A percentile compares a stretch with the other conserved stretches of the same genome.
These are phyloP conservation scores for Phytophthora pisi DNA, from an alignment of 352 stramenopile species.

Conservation along the genomic window DNA sequence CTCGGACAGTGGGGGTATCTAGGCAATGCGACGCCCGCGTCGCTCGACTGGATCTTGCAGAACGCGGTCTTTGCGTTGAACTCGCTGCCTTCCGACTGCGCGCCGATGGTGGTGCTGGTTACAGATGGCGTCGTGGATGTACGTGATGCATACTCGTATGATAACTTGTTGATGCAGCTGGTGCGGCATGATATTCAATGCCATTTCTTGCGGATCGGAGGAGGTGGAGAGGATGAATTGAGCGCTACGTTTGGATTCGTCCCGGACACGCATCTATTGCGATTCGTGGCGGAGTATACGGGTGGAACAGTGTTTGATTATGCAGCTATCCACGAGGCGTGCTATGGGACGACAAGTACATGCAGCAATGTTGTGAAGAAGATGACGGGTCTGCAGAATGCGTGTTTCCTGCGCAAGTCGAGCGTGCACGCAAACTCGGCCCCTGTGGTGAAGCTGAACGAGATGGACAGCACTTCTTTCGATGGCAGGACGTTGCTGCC, in stretches of 20 bases:
- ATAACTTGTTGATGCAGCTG: constrained; percentile 90
- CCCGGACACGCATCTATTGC: constrained; percentile 77
- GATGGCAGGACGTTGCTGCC: constrained; percentile 65
- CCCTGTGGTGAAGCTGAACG: constrained; percentile 71
- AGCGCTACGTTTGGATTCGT: constrained; percentile 87
- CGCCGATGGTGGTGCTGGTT: constrained; percentile 82
- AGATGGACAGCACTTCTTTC: constrained; percentile 74
- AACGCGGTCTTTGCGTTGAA: constrained; percentile 89
- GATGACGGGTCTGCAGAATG: constrained; percentile 70
- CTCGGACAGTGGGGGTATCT: constrained; percentile 28
- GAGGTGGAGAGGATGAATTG: constrained; percentile 52
- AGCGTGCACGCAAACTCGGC: constrained; percentile 70
- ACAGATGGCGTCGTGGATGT: constrained; percentile 88
- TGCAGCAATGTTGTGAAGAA: constrained; percentile 42
- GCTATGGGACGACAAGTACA: constrained; percentile 41
- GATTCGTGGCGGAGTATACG: constrained; percentile 77
- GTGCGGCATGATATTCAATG: constrained; percentile 88
- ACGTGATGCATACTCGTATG: constrained; percentile 77
- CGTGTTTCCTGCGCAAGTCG: constrained; percentile 69
- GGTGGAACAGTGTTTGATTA: constrained; percentile 76
- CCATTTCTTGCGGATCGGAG: constrained; percentile 80
- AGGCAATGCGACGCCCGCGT: constrained; percentile 46
- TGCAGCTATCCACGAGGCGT: constrained; percentile 56
- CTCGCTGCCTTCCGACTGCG: constrained; percentile 75
- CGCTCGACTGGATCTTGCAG: constrained; percentile 81